Evolutionary conservation across 805 yeast genomes (phyloP), one percentile per base, ranked within the genome.

Genomic region (Jamesozyma spencerorum): DNA sequence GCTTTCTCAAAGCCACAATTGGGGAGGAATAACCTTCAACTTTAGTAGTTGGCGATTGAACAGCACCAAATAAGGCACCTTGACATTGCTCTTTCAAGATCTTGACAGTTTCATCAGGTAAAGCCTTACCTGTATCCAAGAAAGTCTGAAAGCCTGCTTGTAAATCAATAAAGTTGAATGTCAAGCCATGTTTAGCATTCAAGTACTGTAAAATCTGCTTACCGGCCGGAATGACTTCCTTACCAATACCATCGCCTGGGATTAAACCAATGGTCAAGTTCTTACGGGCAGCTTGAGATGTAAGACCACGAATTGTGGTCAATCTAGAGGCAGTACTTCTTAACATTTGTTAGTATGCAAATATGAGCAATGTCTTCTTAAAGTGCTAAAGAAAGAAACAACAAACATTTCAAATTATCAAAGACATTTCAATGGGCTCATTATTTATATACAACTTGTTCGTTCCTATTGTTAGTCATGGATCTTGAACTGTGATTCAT

Each of bases 171-270:
- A 92, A 92, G 53, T 87, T 84, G 55, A 92, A 92, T 41, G 76
- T 71, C 50, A 92, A 73, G 32, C 83, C 88, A 55, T 71, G 82
- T 43, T 74, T 69, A n/a, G 81, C 65, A 34, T 90, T 87, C 43
- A 92, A 74, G 46, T 79, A 81, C 65, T 90, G 90, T 52, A 92
- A 72, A 24, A 92, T 76, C 48, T 85, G 84, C 52, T 77, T 76
- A 53, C 98, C 98, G 34, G 97, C 95, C 46, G 98, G 98, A 45
- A 92, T 88, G 36, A 92, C 98, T 67, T 92, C 98, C 57, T 83
- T 78, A 41, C 98, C 98, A 53, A 92, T 92, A 50, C 98, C 98
- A 63, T 92, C 98, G 61, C 98, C 98, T 39, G 98, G 96, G 53
- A 92, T 88, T 58, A 92, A 73, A 44, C 75, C 82, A 48, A 77